Base-by-base conservation (phyloP, 2,329 filamentous ascomycete species). In the Fusarium sp. region DNA sequence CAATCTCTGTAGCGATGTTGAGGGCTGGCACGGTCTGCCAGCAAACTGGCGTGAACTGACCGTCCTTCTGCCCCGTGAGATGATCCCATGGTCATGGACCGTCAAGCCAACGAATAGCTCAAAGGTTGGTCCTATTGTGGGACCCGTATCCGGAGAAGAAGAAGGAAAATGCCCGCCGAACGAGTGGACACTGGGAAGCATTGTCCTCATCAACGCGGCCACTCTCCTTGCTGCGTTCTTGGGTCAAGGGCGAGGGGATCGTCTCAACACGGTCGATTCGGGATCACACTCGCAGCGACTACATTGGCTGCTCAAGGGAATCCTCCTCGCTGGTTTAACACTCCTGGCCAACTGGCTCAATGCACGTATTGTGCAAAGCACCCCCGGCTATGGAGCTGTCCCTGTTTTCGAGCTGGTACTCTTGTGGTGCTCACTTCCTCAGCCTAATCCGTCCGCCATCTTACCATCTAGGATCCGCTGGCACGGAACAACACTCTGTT, bases 31-130 rank as follows among this genome's bases (percentile, higher is more conserved):
- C 17, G 47, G 47, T 8, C 25, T 52, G 17, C 11, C 47, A 15
- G 4, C 50, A 0, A 20, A 40, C 4, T 75, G 72, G 72, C 66
- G 17, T 4, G 37, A 66, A 2, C 17, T 63, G 1, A 4, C 63
- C 1, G 4, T 17, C 0, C 62, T 45, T 2, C 40, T n/a, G 0
- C 59, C 33, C 7, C 30, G 9, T 2, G 73, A 75, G 0, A 63
- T 75, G 65, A 65, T 75, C 17, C 73, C 73, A n/a, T 75, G 73
- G 73, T 6, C 2, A 20, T 73, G 73, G 73, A 52, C 6, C 37
- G 2, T 75, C 3, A 56, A 40, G 1, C 60, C 68, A 4, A 10
- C 27, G 12, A 32, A 52, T 17, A 3, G 47, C 17, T n/a, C 47
- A 30, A 52, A 30, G 10, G 12, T 47, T 9, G 22, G 27, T 27